Base-by-base conservation (phyloP, 1,139 yeast genomes). In the Saccharomyces hybrid region DNA sequence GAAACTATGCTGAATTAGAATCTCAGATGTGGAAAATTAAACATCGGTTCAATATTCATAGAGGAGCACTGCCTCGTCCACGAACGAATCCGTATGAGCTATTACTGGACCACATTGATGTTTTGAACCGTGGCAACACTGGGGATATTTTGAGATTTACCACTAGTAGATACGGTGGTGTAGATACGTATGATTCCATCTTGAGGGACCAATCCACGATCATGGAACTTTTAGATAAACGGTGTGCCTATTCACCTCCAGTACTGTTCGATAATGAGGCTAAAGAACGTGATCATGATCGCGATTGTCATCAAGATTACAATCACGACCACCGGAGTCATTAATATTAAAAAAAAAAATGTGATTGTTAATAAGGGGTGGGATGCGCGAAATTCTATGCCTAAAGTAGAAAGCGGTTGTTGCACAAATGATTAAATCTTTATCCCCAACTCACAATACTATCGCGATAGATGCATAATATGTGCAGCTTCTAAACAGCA, bases 111-210 rank as follows among this genome's bases (percentile, higher is more conserved):
- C 68, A 66, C 51, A 57, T 62, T n/a, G 63, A 62, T 26, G 53
- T 67, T 2, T 50, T 67, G 16, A 62, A 61, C 47, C 61, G 62
- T 46, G 64, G 62, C 2, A 64, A 65, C 49, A 60, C 63, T 42
- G 63, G 61, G 4, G 66, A 64, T 49, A 60, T 66, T 7, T 50
- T 65, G 44, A 60, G 59, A 23, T 61, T 60, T 48, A 65, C 70
- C 7, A 64, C 68, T 7, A 61, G 63, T 51, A 59, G 70, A 41
- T 67, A 63, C 54, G 69, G 68, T 6, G 60, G 56, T 11, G 49
- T 46, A 41, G 53, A 51, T 29, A 51, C 53, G 13, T 51, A 44
- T 48, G 26, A 38, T 47, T 38, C 50, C n/a, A 31, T 51, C 31
- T 34, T 28, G 25, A 27, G 23, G 13, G 51, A 51, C 20, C 44